phyloP scores from a whole-genome alignment of 208 protist species.

The Trypanosoma mega region DNA sequence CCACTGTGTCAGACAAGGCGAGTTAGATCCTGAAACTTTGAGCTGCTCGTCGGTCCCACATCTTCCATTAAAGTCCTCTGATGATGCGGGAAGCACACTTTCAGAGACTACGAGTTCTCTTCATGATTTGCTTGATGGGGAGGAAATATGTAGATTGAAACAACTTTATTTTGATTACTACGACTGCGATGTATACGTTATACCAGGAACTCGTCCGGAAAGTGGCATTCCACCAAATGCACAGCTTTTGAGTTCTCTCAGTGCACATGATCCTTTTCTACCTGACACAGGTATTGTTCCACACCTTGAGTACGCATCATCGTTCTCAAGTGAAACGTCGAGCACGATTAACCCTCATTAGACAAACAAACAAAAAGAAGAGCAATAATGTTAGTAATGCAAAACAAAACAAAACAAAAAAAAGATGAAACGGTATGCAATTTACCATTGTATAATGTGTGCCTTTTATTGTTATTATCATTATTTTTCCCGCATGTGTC shows the following conservation, averaged over 20 bases:
- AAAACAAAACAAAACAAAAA: too few species aligned
- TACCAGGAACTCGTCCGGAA: slow-evolving; percentile 21
- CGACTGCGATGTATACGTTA: slow-evolving; percentile 70
- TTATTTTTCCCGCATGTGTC: slow-evolving; percentile 8
- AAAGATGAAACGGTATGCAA: too few species aligned
- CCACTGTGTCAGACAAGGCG: not conserved
- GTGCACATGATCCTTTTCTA: slow-evolving; percentile 25
- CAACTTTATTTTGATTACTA: slow-evolving; percentile 92
- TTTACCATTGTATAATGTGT: too few species aligned
- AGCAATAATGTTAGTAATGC: too few species aligned
- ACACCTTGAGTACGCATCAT: slow-evolving; percentile 18
- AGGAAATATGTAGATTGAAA: slow-evolving; percentile 65
- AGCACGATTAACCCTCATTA: slow-evolving; percentile 19
- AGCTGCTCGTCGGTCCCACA: slow-evolving; percentile 2
- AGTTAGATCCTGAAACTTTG: not conserved
- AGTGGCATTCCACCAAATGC: slow-evolving; percentile 23
- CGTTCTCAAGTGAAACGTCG: slow-evolving; percentile 6
- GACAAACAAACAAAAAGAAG: too few species aligned
- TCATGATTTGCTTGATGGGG: slow-evolving; percentile 60
- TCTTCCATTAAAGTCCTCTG: slow-evolving; percentile 2
- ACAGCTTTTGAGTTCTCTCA: slow-evolving; percentile 23
- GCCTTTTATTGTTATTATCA: not conserved
- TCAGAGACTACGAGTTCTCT: slow-evolving; percentile 34
- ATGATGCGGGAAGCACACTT: slow-evolving; percentile 14
- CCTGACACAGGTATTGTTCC: slow-evolving; percentile 6